Percentiles rank a stretch among this genome's conserved stretches.
phyloP scores from a whole-genome alignment of 164 flowering plant genomes.

The Taxillus chinensis region DNA sequence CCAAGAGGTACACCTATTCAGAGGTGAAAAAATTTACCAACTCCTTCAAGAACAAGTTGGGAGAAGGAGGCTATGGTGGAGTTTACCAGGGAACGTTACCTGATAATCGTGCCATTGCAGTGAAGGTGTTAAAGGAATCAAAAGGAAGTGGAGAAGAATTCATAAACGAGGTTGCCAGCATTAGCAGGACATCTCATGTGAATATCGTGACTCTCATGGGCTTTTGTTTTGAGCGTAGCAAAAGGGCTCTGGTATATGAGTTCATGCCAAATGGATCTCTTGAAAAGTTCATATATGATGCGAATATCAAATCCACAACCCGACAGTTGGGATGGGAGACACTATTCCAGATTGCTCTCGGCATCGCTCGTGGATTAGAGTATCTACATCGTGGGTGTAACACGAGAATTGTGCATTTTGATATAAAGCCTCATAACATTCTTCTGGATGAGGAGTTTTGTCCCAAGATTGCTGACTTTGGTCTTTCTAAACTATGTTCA shows the following conservation, averaged over 20 bases:
- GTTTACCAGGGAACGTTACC: slow-evolving; percentile 36
- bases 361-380: slow-evolving; percentile 34
- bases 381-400: slow-evolving; percentile 39
- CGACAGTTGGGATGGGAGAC: slow-evolving; percentile 18
- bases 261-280: slow-evolving; percentile 38
- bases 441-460: slow-evolving; percentile 24
- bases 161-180: slow-evolving; percentile 25
- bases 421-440: slow-evolving; percentile 40
- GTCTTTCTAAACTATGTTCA: slow-evolving; percentile 27
- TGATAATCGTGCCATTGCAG: slow-evolving; percentile 27
- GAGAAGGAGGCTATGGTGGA: slow-evolving; percentile 39
- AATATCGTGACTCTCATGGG: slow-evolving; percentile 28
- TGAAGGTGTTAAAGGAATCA: slow-evolving; percentile 23
- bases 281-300: slow-evolving; percentile 25
- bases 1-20: slow-evolving; percentile 20
- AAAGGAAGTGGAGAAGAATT: slow-evolving; percentile 27
- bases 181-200: slow-evolving; percentile 29
- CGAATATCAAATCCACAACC: neutral
- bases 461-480: slow-evolving; percentile 41
- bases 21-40: slow-evolving; percentile 29
- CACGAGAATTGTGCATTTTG: slow-evolving; percentile 32
- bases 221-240: slow-evolving; percentile 22
- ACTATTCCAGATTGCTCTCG: slow-evolving; percentile 21
- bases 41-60: slow-evolving; percentile 25
- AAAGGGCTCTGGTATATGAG: slow-evolving; percentile 33